Evolutionary conservation across 306 rosid genomes (phyloP), one percentile per base, ranked within the genome.

Genomic region (Cercis canadensis): DNA sequence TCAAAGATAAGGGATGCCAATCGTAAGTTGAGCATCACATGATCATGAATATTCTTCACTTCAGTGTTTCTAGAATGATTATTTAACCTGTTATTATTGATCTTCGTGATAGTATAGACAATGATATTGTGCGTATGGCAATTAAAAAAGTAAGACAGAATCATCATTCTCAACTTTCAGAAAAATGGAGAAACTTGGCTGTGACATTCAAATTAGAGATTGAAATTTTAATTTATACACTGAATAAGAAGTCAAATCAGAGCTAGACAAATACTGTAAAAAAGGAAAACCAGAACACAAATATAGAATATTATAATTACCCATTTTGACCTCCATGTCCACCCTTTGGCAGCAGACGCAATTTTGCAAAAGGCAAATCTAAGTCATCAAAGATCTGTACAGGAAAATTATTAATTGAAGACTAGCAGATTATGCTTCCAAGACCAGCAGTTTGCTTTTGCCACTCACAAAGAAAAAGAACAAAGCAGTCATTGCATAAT

Each of bases 311-410:
- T 34, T 54, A 8, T 52, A 74, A 45, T 80, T 85, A 91, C 97
- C 99, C 97, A 57, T 94, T 91, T 41, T 91, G 99, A 61, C 99
- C 99, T 86, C 99, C 97, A 60, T 91, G 99, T 43, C 98, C 97
- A 31, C 98, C 98, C 83, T 94, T 94, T 31, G 99, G 99, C 84
- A 89, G 81, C 62, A 94, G 69, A 84, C 89, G 86, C 76, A 89
- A 45, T 83, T 91, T 91, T 43, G 86, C 92, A 80, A 94, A 91
- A 4, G 99, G 97, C 75, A 91, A 85, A 84, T 94, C 97, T 73
- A 94, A 58, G 87, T 94, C 99, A 21, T 94, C 99, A 68, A 87
- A 89, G 47, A 94, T 80, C 99, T 94, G 89, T 44, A 49, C 29
- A 73, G 31, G n/a, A 85, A 11, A 77, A 37, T 36, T 52, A 62